Percentiles rank a stretch among this genome's conserved stretches.
Evolutionary conservation across 768 basidiomycete species (phyloP).

Genomic region (Serendipita indica): DNA sequence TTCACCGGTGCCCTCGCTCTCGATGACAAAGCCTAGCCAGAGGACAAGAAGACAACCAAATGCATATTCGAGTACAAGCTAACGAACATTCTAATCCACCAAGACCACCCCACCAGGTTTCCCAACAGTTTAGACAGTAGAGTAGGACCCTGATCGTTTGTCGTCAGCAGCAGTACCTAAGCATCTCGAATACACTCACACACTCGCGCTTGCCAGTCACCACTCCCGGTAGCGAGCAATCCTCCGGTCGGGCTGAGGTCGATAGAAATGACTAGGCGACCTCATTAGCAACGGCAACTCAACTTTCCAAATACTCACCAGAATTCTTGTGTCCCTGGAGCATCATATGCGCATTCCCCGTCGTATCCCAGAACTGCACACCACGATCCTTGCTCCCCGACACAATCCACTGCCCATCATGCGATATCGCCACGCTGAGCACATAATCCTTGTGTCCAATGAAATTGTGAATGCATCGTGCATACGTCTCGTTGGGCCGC

Average conservation of each 20-base stretch:
- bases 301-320: constrained; percentile 27
- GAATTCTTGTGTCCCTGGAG: constrained; percentile 68
- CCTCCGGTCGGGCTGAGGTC: constrained; percentile 49
- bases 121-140: no score
- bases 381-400: constrained; percentile 93
- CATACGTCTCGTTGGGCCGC: constrained; percentile 18
- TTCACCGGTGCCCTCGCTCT: no score
- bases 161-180: no score
- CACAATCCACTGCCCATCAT: constrained; percentile 89
- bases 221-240: constrained; percentile 52
- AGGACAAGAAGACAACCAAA: no score
- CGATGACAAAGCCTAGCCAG: no score
- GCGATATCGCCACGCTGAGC: constrained; percentile 63
- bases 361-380: constrained; percentile 84
- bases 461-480: constrained; percentile 61
- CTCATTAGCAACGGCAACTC: not conserved
- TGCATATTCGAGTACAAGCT: no score
- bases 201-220: constrained; percentile 58
- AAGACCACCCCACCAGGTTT: no score
- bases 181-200: constrained; percentile 34
- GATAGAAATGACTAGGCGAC: constrained; percentile 48
- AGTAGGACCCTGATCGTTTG: no score
- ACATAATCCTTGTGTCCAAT: constrained; percentile 84
- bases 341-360: constrained; percentile 77
- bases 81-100: no score